Conservation (phyloP, 2,329 filamentous ascomycete species). For the Sporothrix luriei region DNA sequence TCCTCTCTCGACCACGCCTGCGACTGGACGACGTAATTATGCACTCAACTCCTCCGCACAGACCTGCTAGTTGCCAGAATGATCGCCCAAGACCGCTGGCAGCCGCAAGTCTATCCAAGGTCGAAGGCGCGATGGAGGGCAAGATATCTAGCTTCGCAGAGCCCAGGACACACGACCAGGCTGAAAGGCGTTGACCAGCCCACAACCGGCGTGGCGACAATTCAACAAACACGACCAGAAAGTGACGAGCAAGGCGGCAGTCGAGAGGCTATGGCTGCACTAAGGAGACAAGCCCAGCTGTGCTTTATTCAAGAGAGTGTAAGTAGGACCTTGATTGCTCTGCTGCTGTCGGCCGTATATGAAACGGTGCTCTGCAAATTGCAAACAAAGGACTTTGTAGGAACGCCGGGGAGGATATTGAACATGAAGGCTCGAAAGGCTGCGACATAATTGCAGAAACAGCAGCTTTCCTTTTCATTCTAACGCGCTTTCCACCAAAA, state of each 20-base stretch:
- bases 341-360: not conserved
- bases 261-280: not conserved
- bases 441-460: not conserved
- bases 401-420: not conserved
- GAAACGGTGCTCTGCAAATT: not conserved
- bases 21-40: not conserved
- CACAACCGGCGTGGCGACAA: conserved; percentile 7
- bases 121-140: not conserved
- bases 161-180: conserved; percentile 18
- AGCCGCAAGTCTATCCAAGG: not conserved
- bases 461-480: no score
- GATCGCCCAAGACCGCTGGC: conserved; percentile 16
- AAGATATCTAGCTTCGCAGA: conserved; percentile 9
- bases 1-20: no score
- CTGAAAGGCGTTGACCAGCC: not conserved
- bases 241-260: not conserved
- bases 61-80: not conserved
- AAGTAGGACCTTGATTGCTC: not conserved
- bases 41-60: conserved; percentile 14
- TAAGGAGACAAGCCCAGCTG: not conserved
- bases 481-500: not conserved
- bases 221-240: not conserved
- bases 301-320: not conserved
- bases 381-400: not conserved
- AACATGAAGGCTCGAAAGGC: not conserved